Conservation (phyloP, 2,329 filamentous ascomycete species). For the Endoconidiophora polonica region DNA sequence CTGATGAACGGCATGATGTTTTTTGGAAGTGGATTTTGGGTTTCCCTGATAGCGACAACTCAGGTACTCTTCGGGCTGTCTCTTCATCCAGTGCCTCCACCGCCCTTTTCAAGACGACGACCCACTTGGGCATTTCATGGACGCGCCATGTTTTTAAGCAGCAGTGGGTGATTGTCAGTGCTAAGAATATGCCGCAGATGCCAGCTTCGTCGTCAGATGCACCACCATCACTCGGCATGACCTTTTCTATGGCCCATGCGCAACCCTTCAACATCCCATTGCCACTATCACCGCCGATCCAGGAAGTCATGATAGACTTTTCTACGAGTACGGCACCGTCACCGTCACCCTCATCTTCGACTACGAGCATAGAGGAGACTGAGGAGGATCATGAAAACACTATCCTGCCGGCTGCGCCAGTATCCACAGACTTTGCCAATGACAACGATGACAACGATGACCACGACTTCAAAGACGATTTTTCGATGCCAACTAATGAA, state of each 20-base stretch:
- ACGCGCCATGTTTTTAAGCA: slow-evolving; percentile 21
- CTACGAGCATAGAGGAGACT: slow-evolving; percentile 6
- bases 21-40: slow-evolving; percentile 25
- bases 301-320: slow-evolving; percentile 10
- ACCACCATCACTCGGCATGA: slow-evolving; percentile 4
- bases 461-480: neutral
- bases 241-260: slow-evolving; percentile 1
- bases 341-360: slow-evolving; percentile 7
- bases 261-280: neutral
- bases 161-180: slow-evolving; percentile 24
- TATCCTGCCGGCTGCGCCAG: neutral
- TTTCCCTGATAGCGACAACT: neutral
- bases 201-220: neutral
- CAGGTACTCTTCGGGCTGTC: too few species aligned
- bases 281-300: slow-evolving; percentile 6
- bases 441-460: neutral
- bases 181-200: slow-evolving; percentile 21
- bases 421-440: neutral
- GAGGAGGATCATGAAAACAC: slow-evolving; percentile 1
- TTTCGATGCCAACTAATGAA: neutral
- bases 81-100: slow-evolving; percentile 12
- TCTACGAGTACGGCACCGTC: neutral
- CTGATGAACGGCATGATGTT: slow-evolving; percentile 18
- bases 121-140: slow-evolving; percentile 23
- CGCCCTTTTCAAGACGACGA: slow-evolving; percentile 14